Evolutionary conservation across 148 eudicot species (phyloP).

Genomic region (Dysphania ambrosioides): DNA sequence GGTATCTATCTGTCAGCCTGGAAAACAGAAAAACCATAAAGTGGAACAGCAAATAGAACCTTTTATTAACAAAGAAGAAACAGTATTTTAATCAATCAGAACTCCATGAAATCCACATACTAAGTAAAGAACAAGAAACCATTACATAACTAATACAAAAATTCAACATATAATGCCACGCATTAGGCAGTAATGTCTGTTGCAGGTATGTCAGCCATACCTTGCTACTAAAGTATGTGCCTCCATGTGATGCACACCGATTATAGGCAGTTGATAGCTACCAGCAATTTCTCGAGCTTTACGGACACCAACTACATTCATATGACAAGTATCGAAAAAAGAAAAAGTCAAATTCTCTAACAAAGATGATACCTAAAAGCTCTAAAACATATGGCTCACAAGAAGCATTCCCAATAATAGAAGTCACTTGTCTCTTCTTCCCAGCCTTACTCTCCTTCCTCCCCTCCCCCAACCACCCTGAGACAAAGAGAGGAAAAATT

Average conservation of each 20-base stretch:
- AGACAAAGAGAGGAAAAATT: neutral
- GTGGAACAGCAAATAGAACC: neutral
- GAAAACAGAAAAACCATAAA: constrained; percentile 7
- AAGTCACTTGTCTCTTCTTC: neutral
- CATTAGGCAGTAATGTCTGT: neutral
- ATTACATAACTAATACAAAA: neutral
- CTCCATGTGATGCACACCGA: constrained; percentile 99
- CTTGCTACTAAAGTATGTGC: constrained; percentile 98
- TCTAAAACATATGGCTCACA: neutral
- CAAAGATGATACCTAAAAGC: neutral
- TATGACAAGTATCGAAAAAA: constrained; percentile 20
- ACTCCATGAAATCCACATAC: neutral
- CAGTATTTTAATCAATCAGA: neutral
- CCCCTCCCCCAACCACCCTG: neutral
- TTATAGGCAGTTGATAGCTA: constrained; percentile 61
- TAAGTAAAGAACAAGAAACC: neutral
- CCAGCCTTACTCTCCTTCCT: neutral
- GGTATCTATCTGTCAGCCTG: constrained; percentile 63
- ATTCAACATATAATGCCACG: constrained; percentile 1
- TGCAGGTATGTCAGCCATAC: constrained; percentile 31
- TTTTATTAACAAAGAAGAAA: neutral
- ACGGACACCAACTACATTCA: constrained; percentile 76
- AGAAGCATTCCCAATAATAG: neutral
- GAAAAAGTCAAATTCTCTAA: constrained; percentile 8
- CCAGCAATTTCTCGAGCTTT: constrained; percentile 92